Evolutionary conservation across 352 stramenopile species (phyloP), one percentile per base, ranked within the genome.

Genomic region (Sclerospora graminicola): DNA sequence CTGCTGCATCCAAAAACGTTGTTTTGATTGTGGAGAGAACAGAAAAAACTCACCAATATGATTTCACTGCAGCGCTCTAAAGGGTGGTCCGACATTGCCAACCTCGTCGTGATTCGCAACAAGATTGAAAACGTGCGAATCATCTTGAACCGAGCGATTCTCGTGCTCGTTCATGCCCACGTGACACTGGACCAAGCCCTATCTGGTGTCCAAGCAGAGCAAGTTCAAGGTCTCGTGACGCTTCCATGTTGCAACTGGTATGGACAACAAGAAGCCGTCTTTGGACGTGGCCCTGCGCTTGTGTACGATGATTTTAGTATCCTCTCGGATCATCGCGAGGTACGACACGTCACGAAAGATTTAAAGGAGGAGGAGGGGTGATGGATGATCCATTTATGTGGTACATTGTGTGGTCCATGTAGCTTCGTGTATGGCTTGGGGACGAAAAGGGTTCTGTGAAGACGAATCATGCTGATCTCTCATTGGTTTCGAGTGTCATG

Each of bases 191-290:
- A 74, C 11, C 79, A 90, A 48, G 75, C 75, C 1, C 39, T 90
- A 38, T 62, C 60, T 27, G 70, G 73, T 2, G 62, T 90, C 14
- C 66, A 84, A 28, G 75, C 75, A 6, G 65, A 84, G 8, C 24
- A 67, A 13, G 30, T 88, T 18, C 68, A 69, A 14, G 79, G 72
- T 6, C 65, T 88, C 4, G 62, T 88, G 6, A 88, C 79, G 21
- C 53, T 88, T 26, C 79, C 75, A 11, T 90, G 79, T 51, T 90
- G 79, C 48, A 90, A 90, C 42, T 90, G 79, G 79, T 90, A 88
- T 41, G 68, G 71, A 10, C 51, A 72, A 15, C 79, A 90, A 33
- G 74, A 88, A 41, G 20, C 29, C 21, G 59, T 84, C 23, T 79
- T 74, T 32, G 65, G 54, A 16, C 58, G 66, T 0, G 60, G 53